Conservation (phyloP, 352 stramenopile species). For the Phytophthora boehmeriae region DNA sequence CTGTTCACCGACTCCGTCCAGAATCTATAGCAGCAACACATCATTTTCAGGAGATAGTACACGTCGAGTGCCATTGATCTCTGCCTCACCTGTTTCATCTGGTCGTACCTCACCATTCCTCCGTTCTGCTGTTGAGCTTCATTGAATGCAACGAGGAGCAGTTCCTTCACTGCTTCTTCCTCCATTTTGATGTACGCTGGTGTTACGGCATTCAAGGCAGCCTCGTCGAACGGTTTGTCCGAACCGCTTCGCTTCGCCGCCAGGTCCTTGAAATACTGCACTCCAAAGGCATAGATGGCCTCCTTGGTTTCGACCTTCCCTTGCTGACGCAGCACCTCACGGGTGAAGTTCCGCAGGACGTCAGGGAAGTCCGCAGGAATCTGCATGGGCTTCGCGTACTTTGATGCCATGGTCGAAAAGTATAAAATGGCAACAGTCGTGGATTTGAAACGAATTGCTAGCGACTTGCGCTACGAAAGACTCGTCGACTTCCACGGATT, state of each 20-base stretch:
- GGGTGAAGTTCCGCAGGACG: conserved; percentile 75
- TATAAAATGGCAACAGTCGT: background rate
- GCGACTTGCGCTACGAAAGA: too few species aligned
- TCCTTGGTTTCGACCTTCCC: conserved; percentile 81
- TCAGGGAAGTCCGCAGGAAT: conserved; percentile 77
- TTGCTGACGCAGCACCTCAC: conserved; percentile 85
- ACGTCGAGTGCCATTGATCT: too few species aligned
- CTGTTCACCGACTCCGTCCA: conserved; percentile 49
- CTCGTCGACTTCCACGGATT: too few species aligned
- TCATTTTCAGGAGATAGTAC: background rate
- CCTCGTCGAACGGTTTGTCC: conserved; percentile 7
- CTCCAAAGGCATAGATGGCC: conserved; percentile 77
- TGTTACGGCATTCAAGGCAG: conserved; percentile 17
- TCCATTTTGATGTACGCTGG: conserved; percentile 65
- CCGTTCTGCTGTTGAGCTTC: conserved; percentile 42
- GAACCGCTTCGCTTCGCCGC: conserved; percentile 37
- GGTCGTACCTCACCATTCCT: conserved; percentile 47
- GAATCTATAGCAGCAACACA: conserved; percentile 19
- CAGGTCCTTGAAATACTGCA: conserved; percentile 75
- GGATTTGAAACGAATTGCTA: background rate
- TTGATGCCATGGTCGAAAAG: conserved; percentile 65
- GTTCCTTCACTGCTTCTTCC: conserved; percentile 64
- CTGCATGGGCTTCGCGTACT: conserved; percentile 84
- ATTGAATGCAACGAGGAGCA: conserved; percentile 51
- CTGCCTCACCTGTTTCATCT: conserved; percentile 47